Evolutionary conservation across 1,139 yeast genomes (phyloP), one percentile per base, ranked within the genome.

Genomic region (Yamadazyma siamensis): DNA sequence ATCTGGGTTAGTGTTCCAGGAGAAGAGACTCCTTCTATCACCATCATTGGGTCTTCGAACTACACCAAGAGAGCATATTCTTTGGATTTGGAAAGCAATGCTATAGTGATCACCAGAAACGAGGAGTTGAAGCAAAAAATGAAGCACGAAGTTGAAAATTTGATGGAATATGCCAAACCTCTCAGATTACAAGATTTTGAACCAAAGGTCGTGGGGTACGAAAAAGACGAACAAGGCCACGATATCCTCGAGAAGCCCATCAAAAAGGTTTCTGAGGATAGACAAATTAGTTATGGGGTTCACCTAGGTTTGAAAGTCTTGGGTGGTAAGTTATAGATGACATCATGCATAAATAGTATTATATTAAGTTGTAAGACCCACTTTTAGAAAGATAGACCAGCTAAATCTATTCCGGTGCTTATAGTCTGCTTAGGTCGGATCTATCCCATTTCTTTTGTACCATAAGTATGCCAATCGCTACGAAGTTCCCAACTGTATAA

Each of bases 1-100:
- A 64, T 88, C 11, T 91, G 98, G 98, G 61, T 86, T 2, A 70
- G 78, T 6, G 72, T 73, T 6, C 84, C 88, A 0, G 67, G 62
- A 6, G 80, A 76, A 34, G 44, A 47, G 0, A 50, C 60, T 17
- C 96, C 96, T 3, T 70, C 81, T 25, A 63, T 86, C 15, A 84
- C 96, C 0, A 77, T 89, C 3, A 71, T 91, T 33, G 98, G 98
- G 1, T 86, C 96, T 1, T 87, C 96, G 0, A 91, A 91, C 54
- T 91, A 88, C 53, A 94, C 98, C 0, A 77, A 83, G 41, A 69
- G 99, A 38, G 89, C 97, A 0, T 91, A 91, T 50, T 71, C 83
- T 8, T 75, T 80, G 37, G 99, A 91, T 53, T 66, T 91, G 41
- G 99, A 91, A 58, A 75, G 91, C 8, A 89, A 91, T 52, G 94